A percentile compares a stretch with the other conserved stretches of the same genome.
These are phyloP conservation scores for Backusella circina DNA, from an alignment of 192 early-diverging fungal genomes.

Conservation along the genomic window DNA sequence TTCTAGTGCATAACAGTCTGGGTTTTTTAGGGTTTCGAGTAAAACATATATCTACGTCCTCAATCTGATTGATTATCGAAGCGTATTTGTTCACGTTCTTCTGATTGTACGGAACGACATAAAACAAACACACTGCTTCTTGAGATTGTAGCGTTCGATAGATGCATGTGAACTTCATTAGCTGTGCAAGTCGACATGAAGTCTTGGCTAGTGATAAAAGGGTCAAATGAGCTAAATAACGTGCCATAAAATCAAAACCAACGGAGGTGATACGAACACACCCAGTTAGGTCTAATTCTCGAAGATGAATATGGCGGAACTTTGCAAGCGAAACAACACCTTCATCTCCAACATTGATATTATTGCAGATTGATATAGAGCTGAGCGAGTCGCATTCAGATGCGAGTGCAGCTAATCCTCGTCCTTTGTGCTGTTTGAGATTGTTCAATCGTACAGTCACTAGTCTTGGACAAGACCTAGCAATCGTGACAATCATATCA, in stretches of 20 bases:
- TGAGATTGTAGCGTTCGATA: background rate
- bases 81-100: background rate
- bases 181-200: no score
- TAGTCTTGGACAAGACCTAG: background rate
- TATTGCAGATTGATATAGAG: background rate
- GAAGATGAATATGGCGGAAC: background rate
- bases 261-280: background rate
- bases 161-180: background rate
- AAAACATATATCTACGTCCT: slow-evolving; percentile 10
- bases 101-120: no score
- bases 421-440: background rate
- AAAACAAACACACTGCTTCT: no score
- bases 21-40: slow-evolving; percentile 6
- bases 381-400: background rate
- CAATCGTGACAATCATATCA: slow-evolving; percentile 3
- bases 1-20: background rate
- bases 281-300: slow-evolving; percentile 1
- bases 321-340: background rate
- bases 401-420: background rate
- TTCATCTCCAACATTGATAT: background rate
- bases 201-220: background rate
- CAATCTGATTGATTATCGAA: background rate
- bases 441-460: background rate
- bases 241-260: slow-evolving; percentile 2
- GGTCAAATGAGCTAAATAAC: background rate